Percentiles rank a stretch among this genome's conserved stretches.
phyloP scores from a whole-genome alignment of 2,329 filamentous ascomycete species.

The Emmonsiellopsis sp. region DNA sequence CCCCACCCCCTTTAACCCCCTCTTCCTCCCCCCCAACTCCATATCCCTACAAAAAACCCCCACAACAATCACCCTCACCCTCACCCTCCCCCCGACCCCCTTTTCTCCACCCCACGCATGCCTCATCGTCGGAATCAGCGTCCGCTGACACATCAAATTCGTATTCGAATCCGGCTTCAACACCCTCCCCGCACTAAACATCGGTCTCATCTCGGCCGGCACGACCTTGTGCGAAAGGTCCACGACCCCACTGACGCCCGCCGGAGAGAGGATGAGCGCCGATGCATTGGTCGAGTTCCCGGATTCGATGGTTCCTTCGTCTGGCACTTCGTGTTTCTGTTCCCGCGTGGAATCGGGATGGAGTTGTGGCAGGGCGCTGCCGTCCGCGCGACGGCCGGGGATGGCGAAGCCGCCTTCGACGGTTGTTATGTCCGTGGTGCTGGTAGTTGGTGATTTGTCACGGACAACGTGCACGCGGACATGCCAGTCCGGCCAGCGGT shows the following conservation, averaged over 20 bases:
- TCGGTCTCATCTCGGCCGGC: not conserved
- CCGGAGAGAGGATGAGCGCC: constrained; percentile 11
- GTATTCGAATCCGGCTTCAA: constrained; percentile 25
- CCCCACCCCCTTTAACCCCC: not conserved
- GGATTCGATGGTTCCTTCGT: not conserved
- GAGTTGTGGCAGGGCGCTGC: not conserved
- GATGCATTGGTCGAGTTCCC: not conserved
- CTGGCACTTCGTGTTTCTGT: not conserved
- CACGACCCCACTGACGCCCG: constrained; percentile 8
- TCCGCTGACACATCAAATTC: constrained; percentile 18
- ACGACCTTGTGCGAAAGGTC: constrained; percentile 1
- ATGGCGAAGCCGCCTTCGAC: constrained; percentile 21
- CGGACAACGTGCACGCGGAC: constrained; percentile 23
- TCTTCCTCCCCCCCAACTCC: not conserved
- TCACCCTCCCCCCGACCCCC: no score
- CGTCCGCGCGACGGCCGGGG: not conserved
- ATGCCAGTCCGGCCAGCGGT: constrained; percentile 30
- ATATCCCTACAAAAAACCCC: not conserved
- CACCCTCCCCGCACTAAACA: not conserved
- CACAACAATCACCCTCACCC: no score
- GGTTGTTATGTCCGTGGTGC: not conserved
- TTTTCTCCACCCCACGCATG: not conserved
- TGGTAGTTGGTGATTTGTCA: not conserved
- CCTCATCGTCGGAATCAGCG: constrained; percentile 15
- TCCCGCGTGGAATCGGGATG: no score